Evolutionary conservation across 768 basidiomycete genomes (phyloP).

Genomic region (Fibroporia radiculosa): DNA sequence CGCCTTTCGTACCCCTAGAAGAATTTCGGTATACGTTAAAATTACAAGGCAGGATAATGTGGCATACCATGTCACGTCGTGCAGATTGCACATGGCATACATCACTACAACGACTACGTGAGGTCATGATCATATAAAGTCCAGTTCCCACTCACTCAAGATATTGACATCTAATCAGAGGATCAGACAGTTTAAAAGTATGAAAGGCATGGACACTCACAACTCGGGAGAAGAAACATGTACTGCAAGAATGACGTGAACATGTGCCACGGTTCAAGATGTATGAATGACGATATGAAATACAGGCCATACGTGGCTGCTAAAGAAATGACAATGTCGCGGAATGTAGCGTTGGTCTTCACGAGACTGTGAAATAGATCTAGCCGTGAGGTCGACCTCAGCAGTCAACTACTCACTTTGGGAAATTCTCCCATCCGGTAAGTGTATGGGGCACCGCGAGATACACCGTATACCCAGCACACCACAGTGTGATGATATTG

Average conservation of each 20-base stretch:
- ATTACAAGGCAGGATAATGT: not conserved
- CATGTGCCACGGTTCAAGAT: conserved; percentile 96
- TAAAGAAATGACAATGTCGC: conserved; percentile 79
- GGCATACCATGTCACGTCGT: conserved; percentile 74
- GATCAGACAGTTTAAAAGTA: conserved; percentile 7
- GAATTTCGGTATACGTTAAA: not conserved
- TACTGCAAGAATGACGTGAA: conserved; percentile 90
- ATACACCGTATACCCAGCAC: conserved; percentile 87
- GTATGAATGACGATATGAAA: conserved; percentile 79
- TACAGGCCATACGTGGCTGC: conserved; percentile 77
- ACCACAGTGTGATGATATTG: conserved; percentile 78
- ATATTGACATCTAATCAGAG: conserved; percentile 60
- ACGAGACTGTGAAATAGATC: conserved; percentile 39
- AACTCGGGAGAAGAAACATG: conserved; percentile 80
- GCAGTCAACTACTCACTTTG: conserved; percentile 39
- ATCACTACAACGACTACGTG: conserved; percentile 44
- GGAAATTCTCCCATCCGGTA: conserved; percentile 69
- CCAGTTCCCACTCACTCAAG: conserved; percentile 40
- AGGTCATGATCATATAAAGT: not conserved
- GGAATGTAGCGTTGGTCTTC: conserved; percentile 57
- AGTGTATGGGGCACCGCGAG: conserved; percentile 69
- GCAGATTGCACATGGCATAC: conserved; percentile 90
- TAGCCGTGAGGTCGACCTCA: not conserved
- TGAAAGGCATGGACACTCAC: conserved; percentile 28
- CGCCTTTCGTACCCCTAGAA: conserved; percentile 81